Evolutionary conservation across 2,329 filamentous ascomycete species (phyloP).

Genomic region (Pseudodiploospora longispora): DNA sequence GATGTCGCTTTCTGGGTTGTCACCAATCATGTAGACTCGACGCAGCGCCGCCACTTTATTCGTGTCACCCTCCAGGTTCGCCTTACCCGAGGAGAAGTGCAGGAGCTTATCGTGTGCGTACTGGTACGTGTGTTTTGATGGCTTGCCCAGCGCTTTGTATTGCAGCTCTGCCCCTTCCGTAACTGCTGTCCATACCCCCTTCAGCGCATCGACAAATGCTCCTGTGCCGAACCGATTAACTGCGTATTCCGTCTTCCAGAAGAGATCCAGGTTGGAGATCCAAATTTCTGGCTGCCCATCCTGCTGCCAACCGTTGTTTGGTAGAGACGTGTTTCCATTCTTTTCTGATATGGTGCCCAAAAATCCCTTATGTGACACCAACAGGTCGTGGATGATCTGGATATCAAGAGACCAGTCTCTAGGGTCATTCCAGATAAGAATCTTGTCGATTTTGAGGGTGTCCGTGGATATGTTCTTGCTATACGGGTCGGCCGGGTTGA

Average conservation of each 20-base stretch:
- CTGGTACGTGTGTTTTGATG: conserved; percentile 65
- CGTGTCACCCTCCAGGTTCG: conserved; percentile 8
- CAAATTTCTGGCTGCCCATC: conserved; percentile 74
- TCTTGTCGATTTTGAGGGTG: conserved; percentile 71
- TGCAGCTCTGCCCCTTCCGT: conserved; percentile 56
- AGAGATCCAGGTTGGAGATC: conserved; percentile 84
- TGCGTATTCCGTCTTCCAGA: conserved; percentile 81
- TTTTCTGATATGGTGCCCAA: conserved; percentile 70
- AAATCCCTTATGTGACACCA: conserved; percentile 70
- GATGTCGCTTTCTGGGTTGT: conserved; percentile 87
- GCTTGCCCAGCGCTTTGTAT: conserved; percentile 74
- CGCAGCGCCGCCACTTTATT: conserved; percentile 53
- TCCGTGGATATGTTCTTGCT: conserved; percentile 26
- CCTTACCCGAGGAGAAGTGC: conserved; percentile 24
- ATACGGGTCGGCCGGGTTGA: conserved; percentile 23
- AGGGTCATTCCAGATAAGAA: conserved; percentile 93
- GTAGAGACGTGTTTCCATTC: conserved; percentile 57
- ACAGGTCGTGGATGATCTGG: conserved; percentile 73
- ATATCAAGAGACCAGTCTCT: conserved; percentile 91
- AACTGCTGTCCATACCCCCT: conserved; percentile 68
- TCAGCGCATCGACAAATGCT: conserved; percentile 74
- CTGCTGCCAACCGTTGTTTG: conserved; percentile 71
- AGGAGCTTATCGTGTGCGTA: conserved; percentile 72
- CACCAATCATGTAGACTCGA: conserved; percentile 89
- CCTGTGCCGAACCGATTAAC: conserved; percentile 86